Evolutionary conservation across 177 flowering plant genomes (phyloP).

Genomic region (Tripterygium wilfordii): DNA sequence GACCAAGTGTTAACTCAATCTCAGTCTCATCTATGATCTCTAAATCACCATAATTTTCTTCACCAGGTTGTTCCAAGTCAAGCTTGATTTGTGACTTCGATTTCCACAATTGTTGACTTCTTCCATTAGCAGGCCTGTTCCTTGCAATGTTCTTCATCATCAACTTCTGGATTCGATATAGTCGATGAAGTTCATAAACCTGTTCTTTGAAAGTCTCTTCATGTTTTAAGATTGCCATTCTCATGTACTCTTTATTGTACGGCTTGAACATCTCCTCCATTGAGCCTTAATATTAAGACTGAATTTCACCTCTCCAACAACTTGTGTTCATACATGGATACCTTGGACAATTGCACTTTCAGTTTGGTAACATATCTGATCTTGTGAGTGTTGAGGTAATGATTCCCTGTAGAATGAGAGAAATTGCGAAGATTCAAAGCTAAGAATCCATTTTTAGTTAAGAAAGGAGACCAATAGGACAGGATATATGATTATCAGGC

Average conservation of each 20-base stretch:
- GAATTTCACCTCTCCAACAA: too few species aligned
- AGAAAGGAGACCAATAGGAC: too few species aligned
- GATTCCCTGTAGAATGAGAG: too few species aligned
- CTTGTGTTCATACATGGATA: too few species aligned
- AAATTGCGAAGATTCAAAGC: too few species aligned
- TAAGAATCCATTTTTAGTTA: too few species aligned
- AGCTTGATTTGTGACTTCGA: conserved; percentile 13
- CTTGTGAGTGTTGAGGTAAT: too few species aligned
- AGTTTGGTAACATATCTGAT: too few species aligned
- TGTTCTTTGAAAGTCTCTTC: conserved; percentile 84
- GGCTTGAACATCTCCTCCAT: conserved; percentile 57
- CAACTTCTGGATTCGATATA: conserved; percentile 60
- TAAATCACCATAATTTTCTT: conserved; percentile 24
- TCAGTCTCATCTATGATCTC: conserved; percentile 40
- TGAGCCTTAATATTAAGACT: too few species aligned
- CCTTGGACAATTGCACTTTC: too few species aligned
- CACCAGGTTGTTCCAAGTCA: conserved; percentile 51
- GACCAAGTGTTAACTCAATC: conserved; percentile 67
- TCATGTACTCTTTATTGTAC: conserved; percentile 64
- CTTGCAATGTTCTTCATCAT: conserved; percentile 47
- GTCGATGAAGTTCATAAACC: conserved; percentile 82
- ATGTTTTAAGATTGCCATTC: conserved; percentile 72
- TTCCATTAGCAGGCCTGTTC: conserved; percentile 10
- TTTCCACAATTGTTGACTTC: conserved; percentile 8
- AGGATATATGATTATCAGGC: too few species aligned